These are phyloP conservation scores for Globisporangium spiculum DNA, from an alignment of 352 stramenopile species.

Conservation along the genomic window DNA sequence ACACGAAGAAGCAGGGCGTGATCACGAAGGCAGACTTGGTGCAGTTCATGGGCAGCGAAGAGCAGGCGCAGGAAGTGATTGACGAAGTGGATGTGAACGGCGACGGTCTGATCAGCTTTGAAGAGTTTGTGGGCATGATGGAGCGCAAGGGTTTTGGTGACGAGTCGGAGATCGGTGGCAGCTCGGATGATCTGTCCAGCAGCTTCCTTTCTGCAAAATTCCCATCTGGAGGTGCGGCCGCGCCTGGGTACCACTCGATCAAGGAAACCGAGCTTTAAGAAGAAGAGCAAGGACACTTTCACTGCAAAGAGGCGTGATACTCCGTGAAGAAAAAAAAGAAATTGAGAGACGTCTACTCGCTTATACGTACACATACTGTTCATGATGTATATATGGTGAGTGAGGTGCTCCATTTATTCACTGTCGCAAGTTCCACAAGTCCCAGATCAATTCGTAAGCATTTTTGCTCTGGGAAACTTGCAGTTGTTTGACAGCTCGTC, in stretches of 20 bases:
- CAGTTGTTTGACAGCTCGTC: neutral
- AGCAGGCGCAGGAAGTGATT: constrained; percentile 91
- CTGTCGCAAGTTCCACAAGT: neutral
- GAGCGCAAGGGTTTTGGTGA: constrained; percentile 81
- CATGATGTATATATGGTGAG: constrained; percentile 16
- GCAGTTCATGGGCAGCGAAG: constrained; percentile 90
- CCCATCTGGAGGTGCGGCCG: constrained; percentile 19
- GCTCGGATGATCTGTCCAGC: constrained; percentile 47
- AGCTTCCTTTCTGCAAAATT: constrained; percentile 51
- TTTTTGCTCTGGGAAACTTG: neutral
- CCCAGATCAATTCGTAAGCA: constrained; percentile 8
- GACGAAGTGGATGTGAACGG: constrained; percentile 89
- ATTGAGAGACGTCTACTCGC: constrained; percentile 5
- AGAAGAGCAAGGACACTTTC: neutral
- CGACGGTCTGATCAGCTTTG: constrained; percentile 91
- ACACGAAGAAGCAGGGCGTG: constrained; percentile 80
- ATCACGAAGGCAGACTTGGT: constrained; percentile 89
- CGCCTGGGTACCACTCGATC: constrained; percentile 27
- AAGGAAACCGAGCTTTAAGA: constrained; percentile 80
- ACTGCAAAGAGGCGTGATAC: neutral
- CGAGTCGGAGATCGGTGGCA: constrained; percentile 61
- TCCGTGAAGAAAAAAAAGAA: constrained; percentile 13
- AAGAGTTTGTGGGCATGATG: constrained; percentile 93
- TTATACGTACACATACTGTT: constrained; percentile 9
- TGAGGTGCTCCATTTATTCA: constrained; percentile 7